Base-by-base conservation (phyloP, 148 eudicot species). In the Euryodendron excelsum region DNA sequence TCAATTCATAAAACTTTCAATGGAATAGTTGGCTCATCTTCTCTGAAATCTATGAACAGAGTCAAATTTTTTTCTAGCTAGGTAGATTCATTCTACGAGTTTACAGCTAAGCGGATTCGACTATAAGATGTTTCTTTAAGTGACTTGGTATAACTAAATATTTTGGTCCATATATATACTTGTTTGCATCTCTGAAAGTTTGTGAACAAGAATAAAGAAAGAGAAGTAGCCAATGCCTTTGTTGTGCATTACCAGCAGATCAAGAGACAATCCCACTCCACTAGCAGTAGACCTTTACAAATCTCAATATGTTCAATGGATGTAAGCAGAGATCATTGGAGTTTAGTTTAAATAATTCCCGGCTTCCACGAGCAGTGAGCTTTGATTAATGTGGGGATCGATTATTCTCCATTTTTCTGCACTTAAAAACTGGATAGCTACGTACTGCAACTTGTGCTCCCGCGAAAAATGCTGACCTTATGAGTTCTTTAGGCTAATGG, bases 191-290 rank as follows among this genome's bases (percentile, higher is more conserved):
- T n/a, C n/a, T n/a, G n/a, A n/a, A n/a, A 60, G 27, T 30, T 60
- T 60, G 64, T 11, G 12, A 60, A 60, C 64, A 25, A 27, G 64
- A 56, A 60, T 60, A 11, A 27, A 60, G 0, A 60, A 60, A 60
- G 33, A 25, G 30, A 25, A 15, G 10, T 25, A 12, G 64, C 64
- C 27, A 3, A 60, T 25, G 20, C 36, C 5, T 41, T 65, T 67
- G 41, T 33, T 31, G 33, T 15, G 37, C 67, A 62, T 62, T 33
- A 78, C 75, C 75, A 55, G 30, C 80, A 78, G 80, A 78, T 59
- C 74, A 78, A 45, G 75, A 58, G 75, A 78, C 80, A 78, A 69
- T 75, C 80, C 74, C 2, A 69, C 58, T 58, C 55, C 66, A 56
- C n/a, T 28, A 69, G 41, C 58, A 69, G 75, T 78, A 58, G 80